Base-by-base conservation (phyloP, 345 rosid species). In the Gossypium mustelinum region DNA sequence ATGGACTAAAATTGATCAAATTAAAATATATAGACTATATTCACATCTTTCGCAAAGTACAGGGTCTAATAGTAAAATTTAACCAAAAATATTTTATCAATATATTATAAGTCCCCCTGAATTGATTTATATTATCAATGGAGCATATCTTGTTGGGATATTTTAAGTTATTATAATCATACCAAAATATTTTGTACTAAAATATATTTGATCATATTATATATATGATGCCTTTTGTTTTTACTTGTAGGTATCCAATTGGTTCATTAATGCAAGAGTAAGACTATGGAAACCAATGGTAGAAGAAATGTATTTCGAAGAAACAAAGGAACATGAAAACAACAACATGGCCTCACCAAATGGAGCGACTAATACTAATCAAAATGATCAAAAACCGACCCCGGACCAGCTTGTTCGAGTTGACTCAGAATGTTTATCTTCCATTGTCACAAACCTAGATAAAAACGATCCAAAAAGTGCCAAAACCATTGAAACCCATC, bases 281-380 rank as follows among this genome's bases (percentile, higher is more conserved):
- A 92, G 99, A 86, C 85, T 96, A 17, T 96, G 99, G 99, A 96
- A 96, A 73, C 99, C 99, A 20, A 96, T 96, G 99, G 93, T 96
- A 68, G 99, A 96, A 85, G 98, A 96, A 73, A 93, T 96, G 97
- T 93, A 96, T 79, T 50, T 81, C 70, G 99, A 96, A 85, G 99
- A 96, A 83, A 79, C 88, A 67, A 92, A 85, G 73, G 97, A 90
- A 62, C 82, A 81, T 52, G 90, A 82, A 43, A 56, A 16, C 72
- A 84, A 76, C 82, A 84, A 76, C 82, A 70, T 83, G 77, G 87
- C 81, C 2, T 85, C 85, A 29, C 68, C 88, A 1, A 89, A 84
- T 63, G 87, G 82, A 1, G 68, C 66, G 12, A 59, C 61, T 58
- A 29, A 58, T 65, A 78, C 70, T 45, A 89, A 86, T 18, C 86